Evolutionary conservation across 106 monocot species (phyloP), one percentile per base, ranked within the genome.

Genomic region (Dendrobium officinale): DNA sequence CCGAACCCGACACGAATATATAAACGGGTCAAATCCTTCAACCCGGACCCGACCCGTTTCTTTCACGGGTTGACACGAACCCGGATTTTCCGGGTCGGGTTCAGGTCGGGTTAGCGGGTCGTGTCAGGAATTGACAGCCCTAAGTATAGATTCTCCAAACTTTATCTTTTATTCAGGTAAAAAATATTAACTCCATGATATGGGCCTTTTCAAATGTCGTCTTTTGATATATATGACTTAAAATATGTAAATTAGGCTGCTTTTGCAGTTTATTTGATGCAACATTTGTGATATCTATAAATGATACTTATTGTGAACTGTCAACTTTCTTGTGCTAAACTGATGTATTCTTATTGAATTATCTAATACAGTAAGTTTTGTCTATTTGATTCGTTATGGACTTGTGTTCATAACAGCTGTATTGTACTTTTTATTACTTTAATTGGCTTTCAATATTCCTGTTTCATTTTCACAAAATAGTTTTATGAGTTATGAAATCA

Each of bases 371-470:
- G n/a, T 10, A 51, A 15, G 70, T 43, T 74, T 61, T 61, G n/a
- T 22, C 43, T 20, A 44, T 44, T 74, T 44, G 19, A 42, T 41
- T 73, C 17, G 11, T 42, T 41, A 42, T 18, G 40, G 24, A 24
- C 67, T 72, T 72, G 13, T 72, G n/a, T 51, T 72, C 33, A 75
- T 45, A 77, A 31, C 77, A 54, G 54, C 2, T 51, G 27, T 51
- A 51, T 51, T 29, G 31, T 61, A 29, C 20, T 51, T 16, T 47
- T 47, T 1, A 54, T 29, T n/a, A 44, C 74, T 74, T 43, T 55
- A 27, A 77, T 77, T 77, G 16, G 13, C 29, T 33, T 33, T 13
- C 15, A 37, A 33, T 70, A 40, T 70, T 3, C 61, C 13, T 3
- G 70, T 15, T 70, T 70, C 70, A 33, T 70, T 37, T 3, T 2